These are phyloP conservation scores for Candida rishiriensis DNA, from an alignment of 805 yeast species.

Conservation along the genomic window DNA sequence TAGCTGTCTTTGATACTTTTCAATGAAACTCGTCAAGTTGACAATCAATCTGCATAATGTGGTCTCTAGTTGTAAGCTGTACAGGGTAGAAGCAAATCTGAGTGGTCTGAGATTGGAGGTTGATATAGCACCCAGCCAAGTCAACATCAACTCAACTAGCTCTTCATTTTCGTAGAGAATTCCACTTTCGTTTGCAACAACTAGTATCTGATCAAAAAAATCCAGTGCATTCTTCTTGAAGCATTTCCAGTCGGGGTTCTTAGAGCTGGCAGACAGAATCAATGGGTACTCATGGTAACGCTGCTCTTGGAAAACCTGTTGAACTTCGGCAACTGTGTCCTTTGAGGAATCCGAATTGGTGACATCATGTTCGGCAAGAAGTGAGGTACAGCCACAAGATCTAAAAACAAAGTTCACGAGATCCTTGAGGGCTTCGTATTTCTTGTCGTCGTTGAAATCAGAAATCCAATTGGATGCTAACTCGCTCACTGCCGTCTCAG, in stretches of 20 bases:
- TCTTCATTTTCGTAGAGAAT: conserved; percentile 42
- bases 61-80: conserved; percentile 57
- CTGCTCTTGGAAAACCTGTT: conserved; percentile 56
- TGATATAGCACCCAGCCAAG: conserved; percentile 75
- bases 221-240: conserved; percentile 51
- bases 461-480: conserved; percentile 57
- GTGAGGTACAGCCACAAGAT: conserved; percentile 65
- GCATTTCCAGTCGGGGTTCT: conserved; percentile 41
- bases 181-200: conserved; percentile 58
- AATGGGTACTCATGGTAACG: conserved; percentile 68
- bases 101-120: conserved; percentile 67
- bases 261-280: conserved; percentile 30
- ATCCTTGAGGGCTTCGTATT: conserved; percentile 49
- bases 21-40: conserved; percentile 32
- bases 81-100: conserved; percentile 59
- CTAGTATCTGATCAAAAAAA: conserved; percentile 51
- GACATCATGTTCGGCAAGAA: conserved; percentile 73
- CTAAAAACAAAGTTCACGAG: conserved; percentile 67
- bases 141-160: conserved; percentile 51
- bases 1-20: conserved; percentile 43
- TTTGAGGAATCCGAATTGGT: conserved; percentile 46
- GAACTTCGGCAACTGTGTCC: conserved; percentile 71
- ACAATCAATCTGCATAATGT: conserved; percentile 49
- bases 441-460: conserved; percentile 36
- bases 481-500: conserved; percentile 46